phyloP scores from a whole-genome alignment of 1,284 basidiomycete species.

The Sutorius eximius region DNA sequence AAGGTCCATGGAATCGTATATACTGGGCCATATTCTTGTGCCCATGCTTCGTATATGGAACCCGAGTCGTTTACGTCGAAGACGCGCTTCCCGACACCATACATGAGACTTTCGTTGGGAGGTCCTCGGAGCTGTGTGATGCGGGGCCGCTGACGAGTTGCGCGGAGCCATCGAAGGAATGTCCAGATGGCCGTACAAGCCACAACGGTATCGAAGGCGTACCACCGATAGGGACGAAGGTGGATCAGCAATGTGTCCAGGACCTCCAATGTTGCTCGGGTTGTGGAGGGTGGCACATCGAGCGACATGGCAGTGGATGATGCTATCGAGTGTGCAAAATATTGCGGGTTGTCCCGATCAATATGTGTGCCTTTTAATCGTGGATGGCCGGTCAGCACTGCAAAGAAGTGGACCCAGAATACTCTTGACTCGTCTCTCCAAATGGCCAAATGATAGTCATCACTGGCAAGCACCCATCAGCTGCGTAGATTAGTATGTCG shows the following conservation, averaged over 20 bases:
- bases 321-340: background rate
- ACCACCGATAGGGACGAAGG: background rate
- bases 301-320: too few species aligned
- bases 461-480: too few species aligned
- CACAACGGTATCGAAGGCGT: background rate
- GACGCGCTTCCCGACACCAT: slow-evolving; percentile 9
- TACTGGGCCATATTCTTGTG: background rate
- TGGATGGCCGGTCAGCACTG: background rate
- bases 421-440: background rate
- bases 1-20: slow-evolving; percentile 40
- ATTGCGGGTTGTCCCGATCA: background rate
- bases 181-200: background rate
- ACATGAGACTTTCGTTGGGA: background rate
- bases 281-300: too few species aligned
- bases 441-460: background rate
- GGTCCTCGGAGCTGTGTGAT: slow-evolving; percentile 23
- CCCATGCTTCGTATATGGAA: slow-evolving; percentile 19
- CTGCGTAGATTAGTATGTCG: too few species aligned
- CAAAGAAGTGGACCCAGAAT: background rate
- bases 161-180: background rate
- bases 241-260: background rate
- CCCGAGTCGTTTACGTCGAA: background rate
- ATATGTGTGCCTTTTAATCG: background rate
- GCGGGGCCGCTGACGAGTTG: background rate
- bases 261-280: too few species aligned